Evolutionary conservation across 345 rosid species (phyloP).

Genomic region (Hypericum androsaemum): DNA sequence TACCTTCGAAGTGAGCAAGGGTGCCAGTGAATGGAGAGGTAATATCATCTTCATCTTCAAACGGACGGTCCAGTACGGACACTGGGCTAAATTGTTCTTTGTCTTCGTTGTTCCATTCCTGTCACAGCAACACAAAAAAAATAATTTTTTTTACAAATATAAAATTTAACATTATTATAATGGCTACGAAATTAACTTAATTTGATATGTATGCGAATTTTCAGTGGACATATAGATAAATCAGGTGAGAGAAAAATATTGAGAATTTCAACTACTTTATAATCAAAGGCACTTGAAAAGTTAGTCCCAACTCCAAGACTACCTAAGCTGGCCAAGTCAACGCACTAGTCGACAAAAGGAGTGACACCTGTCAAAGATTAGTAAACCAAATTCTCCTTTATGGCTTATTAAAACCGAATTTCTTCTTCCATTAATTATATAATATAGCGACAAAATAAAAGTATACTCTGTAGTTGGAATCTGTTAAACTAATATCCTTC

Average conservation of each 20-base stretch:
- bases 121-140: neutral
- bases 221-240: too few species aligned
- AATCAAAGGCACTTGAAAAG: neutral
- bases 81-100: conserved; percentile 82
- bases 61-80: conserved; percentile 68
- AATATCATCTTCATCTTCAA: conserved; percentile 46
- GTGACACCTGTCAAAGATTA: conserved; percentile 12
- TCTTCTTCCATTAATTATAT: neutral
- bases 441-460: neutral
- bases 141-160: too few species aligned
- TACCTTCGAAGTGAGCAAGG: conserved; percentile 26
- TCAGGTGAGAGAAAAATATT: neutral
- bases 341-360: conserved; percentile 18
- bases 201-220: too few species aligned
- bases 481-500: too few species aligned
- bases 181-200: neutral
- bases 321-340: conserved; percentile 23
- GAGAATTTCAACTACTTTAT: neutral
- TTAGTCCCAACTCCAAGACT: conserved; percentile 7
- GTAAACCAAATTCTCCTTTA: neutral
- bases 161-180: neutral
- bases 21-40: conserved; percentile 21
- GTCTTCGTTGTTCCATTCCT: conserved; percentile 45
- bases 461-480: too few species aligned
- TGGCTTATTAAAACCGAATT: neutral